Conservation (phyloP, 1,284 basidiomycete genomes). For the Salmacisia buchloeana region DNA sequence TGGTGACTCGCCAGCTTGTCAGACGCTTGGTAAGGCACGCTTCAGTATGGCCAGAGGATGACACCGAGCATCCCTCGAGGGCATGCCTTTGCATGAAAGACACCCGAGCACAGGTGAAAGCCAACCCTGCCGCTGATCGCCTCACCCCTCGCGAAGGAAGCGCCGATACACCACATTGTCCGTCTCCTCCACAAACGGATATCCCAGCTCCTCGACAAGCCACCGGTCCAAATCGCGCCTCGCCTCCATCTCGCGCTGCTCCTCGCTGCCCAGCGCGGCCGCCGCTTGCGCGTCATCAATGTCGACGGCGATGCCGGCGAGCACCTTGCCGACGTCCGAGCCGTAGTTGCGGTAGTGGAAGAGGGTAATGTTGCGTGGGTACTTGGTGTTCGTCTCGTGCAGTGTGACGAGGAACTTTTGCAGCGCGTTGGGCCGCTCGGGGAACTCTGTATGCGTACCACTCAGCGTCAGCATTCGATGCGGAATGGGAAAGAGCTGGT, state of each 20-base stretch:
- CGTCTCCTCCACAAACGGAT: conserved; percentile 86
- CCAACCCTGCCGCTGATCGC: no score
- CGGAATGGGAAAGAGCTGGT: neutral
- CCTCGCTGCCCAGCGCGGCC: conserved; percentile 31
- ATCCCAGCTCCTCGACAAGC: conserved; percentile 74
- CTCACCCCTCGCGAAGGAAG: conserved; percentile 57
- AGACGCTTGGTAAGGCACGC: no score
- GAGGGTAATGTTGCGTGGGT: conserved; percentile 69
- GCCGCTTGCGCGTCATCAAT: conserved; percentile 52
- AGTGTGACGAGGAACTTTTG: conserved; percentile 69
- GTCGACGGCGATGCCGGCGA: conserved; percentile 85
- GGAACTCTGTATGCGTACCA: conserved; percentile 68
- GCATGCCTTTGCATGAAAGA: no score
- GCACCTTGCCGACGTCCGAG: conserved; percentile 51
- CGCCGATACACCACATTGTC: conserved; percentile 77
- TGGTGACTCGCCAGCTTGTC: no score
- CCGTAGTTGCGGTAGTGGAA: conserved; percentile 99
- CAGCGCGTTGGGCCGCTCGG: conserved; percentile 86
- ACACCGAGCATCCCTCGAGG: no score
- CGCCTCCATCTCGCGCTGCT: conserved; percentile 59
- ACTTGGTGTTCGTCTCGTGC: conserved; percentile 49
- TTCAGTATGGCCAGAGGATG: no score
- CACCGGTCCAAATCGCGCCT: conserved; percentile 5
- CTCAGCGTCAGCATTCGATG: neutral
- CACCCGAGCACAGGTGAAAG: no score